These are phyloP conservation scores for Citrus medica DNA, from an alignment of 345 rosid species.

Conservation along the genomic window DNA sequence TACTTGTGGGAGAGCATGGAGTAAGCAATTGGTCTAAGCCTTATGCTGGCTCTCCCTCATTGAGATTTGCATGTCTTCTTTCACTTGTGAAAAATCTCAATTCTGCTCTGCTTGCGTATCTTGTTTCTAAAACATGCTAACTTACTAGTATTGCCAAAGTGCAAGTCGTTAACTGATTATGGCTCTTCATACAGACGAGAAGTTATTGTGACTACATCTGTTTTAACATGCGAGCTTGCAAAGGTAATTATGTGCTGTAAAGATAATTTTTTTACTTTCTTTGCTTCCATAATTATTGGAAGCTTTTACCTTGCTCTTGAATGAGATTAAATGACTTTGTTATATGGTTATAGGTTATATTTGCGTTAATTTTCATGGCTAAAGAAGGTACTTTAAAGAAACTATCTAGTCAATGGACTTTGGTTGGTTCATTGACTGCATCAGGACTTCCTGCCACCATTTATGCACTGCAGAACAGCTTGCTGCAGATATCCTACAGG, in stretches of 20 bases:
- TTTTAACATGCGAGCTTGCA: constrained; percentile 80
- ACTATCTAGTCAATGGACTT: constrained; percentile 68
- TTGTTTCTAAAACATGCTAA: background rate
- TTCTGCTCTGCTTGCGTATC: background rate
- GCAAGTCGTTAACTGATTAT: constrained; percentile 7
- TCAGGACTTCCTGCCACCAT: constrained; percentile 98
- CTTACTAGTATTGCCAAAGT: background rate
- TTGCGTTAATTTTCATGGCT: constrained; percentile 81
- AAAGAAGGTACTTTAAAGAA: constrained; percentile 72
- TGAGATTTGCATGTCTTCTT: background rate
- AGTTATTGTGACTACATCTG: constrained; percentile 90
- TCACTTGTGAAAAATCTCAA: background rate
- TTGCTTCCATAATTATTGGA: background rate
- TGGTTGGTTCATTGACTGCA: constrained; percentile 84
- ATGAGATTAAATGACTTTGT: constrained; percentile 7
- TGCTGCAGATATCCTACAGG: constrained; percentile 96
- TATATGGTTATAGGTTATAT: constrained; percentile 49
- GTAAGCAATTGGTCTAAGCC: background rate
- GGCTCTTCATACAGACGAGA: constrained; percentile 48
- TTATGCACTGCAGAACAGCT: constrained; percentile 94
- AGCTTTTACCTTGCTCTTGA: background rate
- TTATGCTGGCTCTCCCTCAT: background rate
- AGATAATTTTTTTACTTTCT: background rate
- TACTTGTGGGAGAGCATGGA: background rate
- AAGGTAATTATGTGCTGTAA: constrained; percentile 45